Conservation (phyloP, 768 basidiomycete species). For the Amanita pallidorosea region DNA sequence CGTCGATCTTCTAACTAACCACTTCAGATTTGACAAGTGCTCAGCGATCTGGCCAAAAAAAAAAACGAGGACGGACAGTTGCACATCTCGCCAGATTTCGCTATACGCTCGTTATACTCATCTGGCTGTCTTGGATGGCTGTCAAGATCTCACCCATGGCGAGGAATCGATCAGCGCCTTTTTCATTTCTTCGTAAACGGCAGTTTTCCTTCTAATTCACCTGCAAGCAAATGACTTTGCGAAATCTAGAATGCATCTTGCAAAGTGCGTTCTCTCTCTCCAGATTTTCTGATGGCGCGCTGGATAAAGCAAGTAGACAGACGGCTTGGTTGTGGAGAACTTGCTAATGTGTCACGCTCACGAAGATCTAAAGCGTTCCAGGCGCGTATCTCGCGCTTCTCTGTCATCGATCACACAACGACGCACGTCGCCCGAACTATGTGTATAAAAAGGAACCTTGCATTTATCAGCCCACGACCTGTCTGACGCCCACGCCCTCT, state of each 20-base stretch:
- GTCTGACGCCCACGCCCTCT: background rate
- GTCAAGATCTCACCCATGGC: background rate
- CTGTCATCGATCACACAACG: background rate
- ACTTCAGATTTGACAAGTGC: background rate
- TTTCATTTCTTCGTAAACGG: background rate
- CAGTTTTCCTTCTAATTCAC: background rate
- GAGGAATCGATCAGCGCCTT: slow-evolving; percentile 1
- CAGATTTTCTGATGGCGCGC: background rate
- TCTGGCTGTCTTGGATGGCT: background rate
- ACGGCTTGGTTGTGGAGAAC: background rate
- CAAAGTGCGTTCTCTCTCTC: background rate
- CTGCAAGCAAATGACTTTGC: background rate
- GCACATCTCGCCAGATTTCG: background rate
- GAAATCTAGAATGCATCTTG: background rate
- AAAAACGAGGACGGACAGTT: background rate
- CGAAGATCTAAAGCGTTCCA: background rate
- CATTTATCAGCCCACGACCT: background rate
- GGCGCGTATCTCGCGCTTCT: background rate
- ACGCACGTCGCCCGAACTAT: background rate
- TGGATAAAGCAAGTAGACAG: background rate
- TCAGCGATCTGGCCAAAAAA: background rate
- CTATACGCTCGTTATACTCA: background rate
- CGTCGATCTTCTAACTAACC: slow-evolving; percentile 1
- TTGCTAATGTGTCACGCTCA: background rate
- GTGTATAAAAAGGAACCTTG: background rate